Base-by-base conservation (phyloP, 2,329 filamentous ascomycete genomes). In the Aspergillus transmontanensis region DNA sequence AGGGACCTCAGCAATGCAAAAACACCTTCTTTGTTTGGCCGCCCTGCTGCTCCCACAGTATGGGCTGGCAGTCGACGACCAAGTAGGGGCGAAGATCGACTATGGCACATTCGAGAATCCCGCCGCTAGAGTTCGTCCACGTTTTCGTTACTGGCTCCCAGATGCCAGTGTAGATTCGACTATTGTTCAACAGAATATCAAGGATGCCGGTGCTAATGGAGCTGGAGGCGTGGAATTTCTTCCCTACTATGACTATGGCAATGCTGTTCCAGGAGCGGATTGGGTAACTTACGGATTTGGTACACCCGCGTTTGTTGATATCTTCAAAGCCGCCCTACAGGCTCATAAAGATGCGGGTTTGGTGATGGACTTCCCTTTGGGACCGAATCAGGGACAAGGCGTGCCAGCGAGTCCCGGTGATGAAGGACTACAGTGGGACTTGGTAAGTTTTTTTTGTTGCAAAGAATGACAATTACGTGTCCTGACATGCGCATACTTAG, bases 331-430 rank as follows among this genome's bases (percentile, higher is more conserved):
- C n/a, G 65, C 71, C 21, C 60, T 78, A 10, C 61, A 77, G 61
- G 76, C 80, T 1, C 68, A 72, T 14, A 69, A 73, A 32, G 76
- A 80, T 1, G 64, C 75, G n/a, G 77, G 71, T 1, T 54, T 83
- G 16, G 60, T 78, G 12, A 76, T 84, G 69, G 82, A 84, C 64
- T 81, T 81, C 64, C 68, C 78, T 0, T 46, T 83, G 9, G 82
- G 82, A 0, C 76, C 82, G 0, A 81, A 80, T 61, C 78, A 81
- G 66, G 82, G 82, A 11, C 74, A 78, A 57, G 82, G 82, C 10
- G 78, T 82, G 5, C 81, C 81, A 3, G 74, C 76, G 2, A 65
- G 69, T 0, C 53, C 59, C 4, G 67, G 72, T 41, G 70, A 74
- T 46, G 73, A 76, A 6, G 80, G 78, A 0, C 68, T 79, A 59